These are phyloP conservation scores for Luffa acutangula DNA, from an alignment of 306 rosid genomes.

Conservation along the genomic window DNA sequence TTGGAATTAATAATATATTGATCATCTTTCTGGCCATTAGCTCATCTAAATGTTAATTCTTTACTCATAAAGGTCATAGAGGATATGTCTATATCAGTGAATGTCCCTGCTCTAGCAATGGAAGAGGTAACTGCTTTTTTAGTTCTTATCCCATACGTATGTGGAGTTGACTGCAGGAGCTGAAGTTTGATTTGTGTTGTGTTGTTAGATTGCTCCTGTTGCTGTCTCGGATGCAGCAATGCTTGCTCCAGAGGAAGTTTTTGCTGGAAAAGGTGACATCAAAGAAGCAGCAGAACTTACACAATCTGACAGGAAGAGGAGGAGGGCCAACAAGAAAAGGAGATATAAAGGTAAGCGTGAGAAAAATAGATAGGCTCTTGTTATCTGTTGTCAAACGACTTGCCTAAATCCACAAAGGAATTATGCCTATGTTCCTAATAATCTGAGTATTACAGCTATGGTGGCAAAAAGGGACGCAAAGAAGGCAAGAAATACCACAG, in stretches of 20 bases:
- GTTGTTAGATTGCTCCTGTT: slow-evolving; percentile 76
- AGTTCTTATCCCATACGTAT: not conserved
- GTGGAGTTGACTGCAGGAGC: not conserved
- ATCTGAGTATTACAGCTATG: slow-evolving; percentile 35
- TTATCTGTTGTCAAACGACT: not conserved
- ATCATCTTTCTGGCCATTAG: not conserved
- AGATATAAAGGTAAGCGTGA: slow-evolving; percentile 56
- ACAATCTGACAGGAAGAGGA: slow-evolving; percentile 76
- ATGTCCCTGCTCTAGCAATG: slow-evolving; percentile 94
- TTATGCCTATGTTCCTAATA: slow-evolving; percentile 8
- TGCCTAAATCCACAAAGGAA: not conserved
- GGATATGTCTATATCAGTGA: slow-evolving; percentile 66
- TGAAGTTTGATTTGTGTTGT: slow-evolving; percentile 18
- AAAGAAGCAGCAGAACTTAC: slow-evolving; percentile 88
- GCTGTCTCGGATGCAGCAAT: slow-evolving; percentile 96
- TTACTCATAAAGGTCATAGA: slow-evolving; percentile 61
- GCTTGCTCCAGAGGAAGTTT: slow-evolving; percentile 98
- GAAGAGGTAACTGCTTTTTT: slow-evolving; percentile 69
- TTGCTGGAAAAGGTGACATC: slow-evolving; percentile 80
- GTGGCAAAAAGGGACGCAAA: slow-evolving; percentile 34
- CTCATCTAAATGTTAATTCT: slow-evolving; percentile 14
- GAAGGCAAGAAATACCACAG: slow-evolving; percentile 22
- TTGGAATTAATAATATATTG: not conserved
- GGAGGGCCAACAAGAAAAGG: slow-evolving; percentile 87
- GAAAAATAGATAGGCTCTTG: not conserved